phyloP scores from a whole-genome alignment of 2,329 filamentous ascomycete species.

The Ampelomyces quisqualis region DNA sequence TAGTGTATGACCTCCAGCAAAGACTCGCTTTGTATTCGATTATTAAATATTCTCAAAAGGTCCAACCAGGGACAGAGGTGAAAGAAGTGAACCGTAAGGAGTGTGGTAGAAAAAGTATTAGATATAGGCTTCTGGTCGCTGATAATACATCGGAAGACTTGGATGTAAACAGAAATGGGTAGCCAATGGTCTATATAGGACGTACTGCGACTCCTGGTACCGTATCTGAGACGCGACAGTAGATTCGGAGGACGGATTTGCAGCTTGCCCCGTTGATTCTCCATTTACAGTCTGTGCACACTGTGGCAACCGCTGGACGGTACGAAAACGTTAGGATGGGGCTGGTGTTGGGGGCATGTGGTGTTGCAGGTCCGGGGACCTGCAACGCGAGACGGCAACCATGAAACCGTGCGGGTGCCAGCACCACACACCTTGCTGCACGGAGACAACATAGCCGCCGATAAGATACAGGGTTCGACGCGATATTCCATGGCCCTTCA shows the following conservation, averaged over 20 bases:
- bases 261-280: slow-evolving; percentile 34
- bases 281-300: slow-evolving; percentile 28
- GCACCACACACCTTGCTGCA: slow-evolving; percentile 25
- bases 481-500: slow-evolving; percentile 28
- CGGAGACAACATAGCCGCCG: slow-evolving; percentile 37
- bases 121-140: slow-evolving; percentile 39
- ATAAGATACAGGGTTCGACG: slow-evolving; percentile 14
- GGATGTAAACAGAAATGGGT: slow-evolving; percentile 39
- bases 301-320: slow-evolving; percentile 32
- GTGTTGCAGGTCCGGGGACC: slow-evolving; percentile 41
- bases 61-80: slow-evolving; percentile 46
- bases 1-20: slow-evolving; percentile 40
- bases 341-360: slow-evolving; percentile 34
- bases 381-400: slow-evolving; percentile 38
- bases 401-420: slow-evolving; percentile 43
- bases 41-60: slow-evolving; percentile 41
- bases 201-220: slow-evolving; percentile 30
- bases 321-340: slow-evolving; percentile 24
- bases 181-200: slow-evolving; percentile 44
- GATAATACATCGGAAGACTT: slow-evolving; percentile 43
- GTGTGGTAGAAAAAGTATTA: slow-evolving; percentile 40
- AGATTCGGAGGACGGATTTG: slow-evolving; percentile 44
- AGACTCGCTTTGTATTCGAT: slow-evolving; percentile 41
- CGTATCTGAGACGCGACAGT: slow-evolving; percentile 41
- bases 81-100: slow-evolving; percentile 42